Evolutionary conservation across 2,329 filamentous ascomycete genomes (phyloP), one percentile per base, ranked within the genome.

Genomic region (Zelopaecilomyces penicillatus): DNA sequence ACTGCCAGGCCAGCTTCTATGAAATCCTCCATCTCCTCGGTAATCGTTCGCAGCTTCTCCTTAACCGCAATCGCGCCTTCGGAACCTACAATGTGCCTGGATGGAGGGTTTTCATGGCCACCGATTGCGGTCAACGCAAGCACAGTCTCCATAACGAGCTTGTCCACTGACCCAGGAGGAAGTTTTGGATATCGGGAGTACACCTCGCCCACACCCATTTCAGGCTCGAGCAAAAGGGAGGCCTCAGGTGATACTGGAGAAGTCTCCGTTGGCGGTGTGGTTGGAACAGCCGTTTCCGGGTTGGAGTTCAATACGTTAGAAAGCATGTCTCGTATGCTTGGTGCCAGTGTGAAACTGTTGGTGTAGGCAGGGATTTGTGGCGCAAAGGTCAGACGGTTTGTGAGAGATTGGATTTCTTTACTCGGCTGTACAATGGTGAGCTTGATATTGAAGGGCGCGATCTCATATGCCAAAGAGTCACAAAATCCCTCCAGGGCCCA

Each of bases 401-500:
- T 93, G 46, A 97, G 74, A 30, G 88, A 82, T 52, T 85, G 82
- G 50, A 95, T 87, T 68, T 97, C 91, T 67, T 95, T 88, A 65
- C 89, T 94, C 28, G 90, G 89, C 70, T 98, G 91, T 37, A 98
- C 84, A 53, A 97, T 90, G 35, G 89, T 96, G 64, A 97, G 80
- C 65, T 91, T 95, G 68, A 97, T 82, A 66, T 96, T 96, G 71
- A 97, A 97, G 0, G 93, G 93, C 1, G 91, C 86, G 51, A 98
- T 85, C 66, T 98, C 93, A 65, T 96, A 98, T 1, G 91, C 90
- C 27, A 98, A 75, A 48, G 87, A 88, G 66, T 97, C 91, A 67
- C 90, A 96, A 63, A 93, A 96, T 12, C 91, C 93, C 66, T 97
- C 93, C 32, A 96, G 76, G 2, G 89, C 93, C 89, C 91, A 96